Conservation (phyloP, 2,329 filamentous ascomycete species). For the Pseudocercospora musae region DNA sequence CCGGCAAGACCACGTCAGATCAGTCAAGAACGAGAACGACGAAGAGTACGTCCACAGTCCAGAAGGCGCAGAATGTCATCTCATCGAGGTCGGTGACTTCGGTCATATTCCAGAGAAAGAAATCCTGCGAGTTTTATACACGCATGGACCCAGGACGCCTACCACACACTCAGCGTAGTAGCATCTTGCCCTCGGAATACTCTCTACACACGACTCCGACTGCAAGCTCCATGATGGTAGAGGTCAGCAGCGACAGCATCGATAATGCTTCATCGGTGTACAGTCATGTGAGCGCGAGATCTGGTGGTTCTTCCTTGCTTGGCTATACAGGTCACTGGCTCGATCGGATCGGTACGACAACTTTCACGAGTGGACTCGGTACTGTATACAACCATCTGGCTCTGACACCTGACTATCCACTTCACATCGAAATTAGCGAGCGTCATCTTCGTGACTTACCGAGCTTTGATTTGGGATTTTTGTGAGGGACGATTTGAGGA, state of each 20-base stretch:
- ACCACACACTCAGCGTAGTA: not conserved
- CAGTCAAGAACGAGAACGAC: not conserved
- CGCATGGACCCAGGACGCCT: conserved; percentile 1
- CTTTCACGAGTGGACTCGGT: not conserved
- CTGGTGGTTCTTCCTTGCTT: not conserved
- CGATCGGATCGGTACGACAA: not conserved
- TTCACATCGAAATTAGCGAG: not conserved
- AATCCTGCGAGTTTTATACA: not conserved
- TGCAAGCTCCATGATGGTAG: not conserved
- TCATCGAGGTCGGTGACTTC: conserved; percentile 13
- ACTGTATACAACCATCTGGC: not conserved
- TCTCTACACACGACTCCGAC: not conserved
- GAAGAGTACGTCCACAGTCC: not conserved
- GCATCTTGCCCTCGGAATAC: not conserved
- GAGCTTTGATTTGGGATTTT: not conserved
- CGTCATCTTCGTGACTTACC: not conserved
- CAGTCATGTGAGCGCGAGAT: not conserved
- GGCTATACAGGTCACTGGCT: not conserved
- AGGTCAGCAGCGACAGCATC: not conserved
- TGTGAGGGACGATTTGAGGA: not conserved
- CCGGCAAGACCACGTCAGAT: not conserved
- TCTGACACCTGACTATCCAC: not conserved
- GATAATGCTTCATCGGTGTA: not conserved
- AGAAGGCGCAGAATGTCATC: conserved; percentile 5
- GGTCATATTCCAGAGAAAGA: not conserved